Evolutionary conservation across 2,329 filamentous ascomycete species (phyloP), one percentile per base, ranked within the genome.

Genomic region (Cladosporium sp.): DNA sequence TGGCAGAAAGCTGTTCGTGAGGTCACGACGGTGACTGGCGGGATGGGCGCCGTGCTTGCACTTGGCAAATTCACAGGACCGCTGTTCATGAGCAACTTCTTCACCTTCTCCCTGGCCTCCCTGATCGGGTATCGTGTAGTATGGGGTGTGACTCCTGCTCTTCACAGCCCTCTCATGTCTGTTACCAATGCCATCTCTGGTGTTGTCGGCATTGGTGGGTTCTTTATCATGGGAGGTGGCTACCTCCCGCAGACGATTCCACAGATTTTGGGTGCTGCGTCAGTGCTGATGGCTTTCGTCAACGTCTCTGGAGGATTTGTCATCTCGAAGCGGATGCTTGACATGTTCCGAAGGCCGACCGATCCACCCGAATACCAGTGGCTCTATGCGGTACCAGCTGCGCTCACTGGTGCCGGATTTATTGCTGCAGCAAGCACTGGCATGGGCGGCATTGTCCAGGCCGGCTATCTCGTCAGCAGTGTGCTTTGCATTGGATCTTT

Each of bases 181-280:
- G 91, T 95, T 37, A 96, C 92, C 7, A 96, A 96, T 71, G 92
- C 92, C 28, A 96, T 96, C 66, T 94, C 90, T 34, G 90, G 88
- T 74, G 76, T 96, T 88, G 92, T 96, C 30, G 92, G 91, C 59
- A 82, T 96, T 61, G 92, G 91, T 59, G 91, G 92, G 12, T 81
- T 96, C 64, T 96, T 95, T 76, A 87, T 96, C 57, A 88, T 96
- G 76, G 92, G 91, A 12, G 91, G 91, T 30, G 90, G 90, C 22
- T 88, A 86, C 68, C 64, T 90, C 0, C 90, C 90, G 0, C 84
- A 87, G 66, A 95, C 90, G 0, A 79, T 95, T 5, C 91, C 91
- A 0, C 90, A 96, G 70, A 74, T 77, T 2, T 84, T 96, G 37
- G 92, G 91, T 57, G 89, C 91, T 1, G 74, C 85, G 1, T 95